Evolutionary conservation across 108 stramenopile species (phyloP), one percentile per base, ranked within the genome.

Genomic region (Nitzschia sp.): DNA sequence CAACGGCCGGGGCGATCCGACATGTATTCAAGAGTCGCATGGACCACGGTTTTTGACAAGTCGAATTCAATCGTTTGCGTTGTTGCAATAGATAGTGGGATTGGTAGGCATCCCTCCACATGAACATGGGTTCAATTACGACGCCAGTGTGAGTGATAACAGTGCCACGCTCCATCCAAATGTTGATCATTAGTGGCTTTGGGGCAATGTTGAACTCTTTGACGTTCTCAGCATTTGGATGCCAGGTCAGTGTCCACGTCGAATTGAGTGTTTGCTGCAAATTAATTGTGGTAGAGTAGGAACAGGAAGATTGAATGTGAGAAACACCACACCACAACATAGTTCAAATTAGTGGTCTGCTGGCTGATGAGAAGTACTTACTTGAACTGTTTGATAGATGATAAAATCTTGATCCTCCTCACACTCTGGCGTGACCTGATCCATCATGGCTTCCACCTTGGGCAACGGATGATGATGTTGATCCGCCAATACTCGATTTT

Each of bases 61-160:
- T 61, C 11, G 46, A 21, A 25, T 69, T 76, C 23, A 76, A 55
- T 35, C 32, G 58, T 52, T 65, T 65, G 13, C 47, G 52, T 25
- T 65, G 63, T 15, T 32, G 45, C 35, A 28, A 26, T 0, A 50
- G 2, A 22, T 28, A 57, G 34, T 69, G 63, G 1, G 75, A 68
- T 64, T 76, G 75, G 33, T 76, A 76, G 4, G 75, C 75, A 69
- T 76, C 75, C 33, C 75, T 32, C 75, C 75, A 76, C 75, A 76
- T 76, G 32, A 76, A 63, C n/a, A 45, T 53, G 1, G 75, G 75
- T 58, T 76, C 75, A 26, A 68, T 52, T 9, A 76, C 75, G 16
- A 68, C 53, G 25, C 75, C 75, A 3, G 65, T 46, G 21, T 64
- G 58, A 15, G 75, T 34, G 26, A 76, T 61, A 3, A 68, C 75